These are phyloP conservation scores for Aquilaria malaccensis DNA, from an alignment of 345 rosid genomes.

Conservation along the genomic window DNA sequence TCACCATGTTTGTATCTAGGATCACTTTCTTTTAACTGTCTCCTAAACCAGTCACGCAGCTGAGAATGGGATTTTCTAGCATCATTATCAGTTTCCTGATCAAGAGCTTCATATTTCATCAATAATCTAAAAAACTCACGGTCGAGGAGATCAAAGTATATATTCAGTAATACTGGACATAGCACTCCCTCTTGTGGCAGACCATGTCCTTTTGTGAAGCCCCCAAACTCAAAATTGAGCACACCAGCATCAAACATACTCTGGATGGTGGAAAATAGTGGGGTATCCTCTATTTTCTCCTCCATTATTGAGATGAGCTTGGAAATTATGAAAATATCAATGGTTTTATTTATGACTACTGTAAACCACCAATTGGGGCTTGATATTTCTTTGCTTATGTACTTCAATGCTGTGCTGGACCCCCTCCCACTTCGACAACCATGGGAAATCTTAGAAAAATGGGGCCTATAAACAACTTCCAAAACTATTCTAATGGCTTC, in stretches of 20 bases:
- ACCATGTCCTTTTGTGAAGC: conserved; percentile 89
- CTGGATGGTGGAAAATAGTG: conserved; percentile 38
- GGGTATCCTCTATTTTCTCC: conserved; percentile 50
- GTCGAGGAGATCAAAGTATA: conserved; percentile 73
- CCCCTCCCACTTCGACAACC: conserved; percentile 91
- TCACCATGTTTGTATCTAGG: conserved; percentile 14
- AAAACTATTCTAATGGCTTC: conserved; percentile 76
- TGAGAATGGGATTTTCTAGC: conserved; percentile 38
- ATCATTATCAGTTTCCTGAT: conserved; percentile 19
- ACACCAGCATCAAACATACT: conserved; percentile 68
- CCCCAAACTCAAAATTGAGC: conserved; percentile 80
- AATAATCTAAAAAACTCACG: conserved; percentile 62
- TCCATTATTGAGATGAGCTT: conserved; percentile 54
- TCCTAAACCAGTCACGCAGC: conserved; percentile 77
- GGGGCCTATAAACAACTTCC: conserved; percentile 76
- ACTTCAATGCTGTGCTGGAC: conserved; percentile 58
- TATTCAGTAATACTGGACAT: conserved; percentile 71
- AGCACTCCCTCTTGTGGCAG: conserved; percentile 93
- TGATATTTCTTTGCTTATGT: conserved; percentile 49
- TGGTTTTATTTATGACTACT: conserved; percentile 42
- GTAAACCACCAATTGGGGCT: conserved; percentile 85
- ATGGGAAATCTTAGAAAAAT: conserved; percentile 80
- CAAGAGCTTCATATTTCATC: conserved; percentile 74
- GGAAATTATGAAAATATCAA: conserved; percentile 41
- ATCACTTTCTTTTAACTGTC: conserved; percentile 54